Conservation (phyloP, 2,329 filamentous ascomycete species). For the Clarireedia monteithiana region DNA sequence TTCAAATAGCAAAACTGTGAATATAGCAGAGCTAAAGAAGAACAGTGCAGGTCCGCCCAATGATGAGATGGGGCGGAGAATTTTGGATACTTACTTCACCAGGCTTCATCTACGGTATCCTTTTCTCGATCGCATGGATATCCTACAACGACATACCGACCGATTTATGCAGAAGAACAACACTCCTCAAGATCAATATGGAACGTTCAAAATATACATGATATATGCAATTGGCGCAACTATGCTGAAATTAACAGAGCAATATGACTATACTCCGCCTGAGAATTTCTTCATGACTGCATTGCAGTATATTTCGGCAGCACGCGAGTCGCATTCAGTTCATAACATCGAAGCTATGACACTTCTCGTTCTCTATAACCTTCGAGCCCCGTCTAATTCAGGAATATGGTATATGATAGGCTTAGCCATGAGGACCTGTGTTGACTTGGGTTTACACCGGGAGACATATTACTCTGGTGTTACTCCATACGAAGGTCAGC, state of each 20-base stretch:
- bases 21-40: conserved; percentile 33
- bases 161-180: conserved; percentile 32
- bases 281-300: conserved; percentile 42
- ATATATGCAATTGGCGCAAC: conserved; percentile 45
- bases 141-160: conserved; percentile 37
- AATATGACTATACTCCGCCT: conserved; percentile 33
- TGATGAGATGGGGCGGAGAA: conserved; percentile 36
- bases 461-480: conserved; percentile 37
- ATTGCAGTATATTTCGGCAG: conserved; percentile 40
- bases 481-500: conserved; percentile 35
- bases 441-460: conserved; percentile 43
- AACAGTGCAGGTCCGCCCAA: conserved; percentile 38
- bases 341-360: conserved; percentile 47
- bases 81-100: conserved; percentile 38
- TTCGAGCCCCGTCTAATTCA: conserved; percentile 41
- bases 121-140: conserved; percentile 38
- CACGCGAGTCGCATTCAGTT: conserved; percentile 39
- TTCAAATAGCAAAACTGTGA: conserved; percentile 19
- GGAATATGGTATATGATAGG: conserved; percentile 48
- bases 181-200: conserved; percentile 35
- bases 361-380: conserved; percentile 40
- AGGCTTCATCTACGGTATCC: conserved; percentile 42
- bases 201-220: conserved; percentile 44
- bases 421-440: conserved; percentile 44
- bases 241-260: conserved; percentile 40